These are phyloP conservation scores for Boeremia exigua DNA, from an alignment of 2,329 filamentous ascomycete species.

Conservation along the genomic window DNA sequence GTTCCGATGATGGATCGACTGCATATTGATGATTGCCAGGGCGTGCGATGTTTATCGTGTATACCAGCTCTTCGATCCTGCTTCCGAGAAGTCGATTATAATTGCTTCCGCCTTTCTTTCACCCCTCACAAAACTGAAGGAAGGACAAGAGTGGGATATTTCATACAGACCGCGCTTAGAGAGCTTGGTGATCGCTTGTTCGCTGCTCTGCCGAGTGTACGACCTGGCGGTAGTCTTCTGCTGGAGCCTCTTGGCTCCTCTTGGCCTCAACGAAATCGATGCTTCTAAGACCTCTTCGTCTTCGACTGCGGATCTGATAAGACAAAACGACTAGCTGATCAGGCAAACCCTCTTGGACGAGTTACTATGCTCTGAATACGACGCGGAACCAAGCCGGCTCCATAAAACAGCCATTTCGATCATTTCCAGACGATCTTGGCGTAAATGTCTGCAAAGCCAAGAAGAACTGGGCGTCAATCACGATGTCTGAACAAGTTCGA, in stretches of 20 bases:
- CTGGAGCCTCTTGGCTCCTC: not conserved
- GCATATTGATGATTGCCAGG: too few species aligned
- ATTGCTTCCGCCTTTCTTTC: too few species aligned
- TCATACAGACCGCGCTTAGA: too few species aligned
- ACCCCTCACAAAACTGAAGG: too few species aligned
- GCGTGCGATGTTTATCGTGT: too few species aligned
- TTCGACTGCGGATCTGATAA: not conserved
- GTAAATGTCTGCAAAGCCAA: not conserved
- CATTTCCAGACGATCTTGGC: not conserved
- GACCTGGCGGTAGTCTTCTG: too few species aligned
- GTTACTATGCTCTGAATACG: not conserved
- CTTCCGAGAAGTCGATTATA: too few species aligned
- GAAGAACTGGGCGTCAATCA: not conserved
- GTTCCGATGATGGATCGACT: too few species aligned
- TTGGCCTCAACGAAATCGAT: not conserved
- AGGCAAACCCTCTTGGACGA: not conserved
- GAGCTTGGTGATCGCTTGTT: too few species aligned
- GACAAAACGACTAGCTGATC: not conserved
- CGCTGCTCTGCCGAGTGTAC: too few species aligned
- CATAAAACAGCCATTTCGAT: not conserved
- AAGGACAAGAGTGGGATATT: too few species aligned
- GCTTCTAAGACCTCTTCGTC: not conserved
- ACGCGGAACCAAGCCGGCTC: not conserved
- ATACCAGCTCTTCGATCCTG: too few species aligned
- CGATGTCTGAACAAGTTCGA: not conserved